Evolutionary conservation across 2,329 filamentous ascomycete species (phyloP).

Genomic region (Calonectria hawksworthii): DNA sequence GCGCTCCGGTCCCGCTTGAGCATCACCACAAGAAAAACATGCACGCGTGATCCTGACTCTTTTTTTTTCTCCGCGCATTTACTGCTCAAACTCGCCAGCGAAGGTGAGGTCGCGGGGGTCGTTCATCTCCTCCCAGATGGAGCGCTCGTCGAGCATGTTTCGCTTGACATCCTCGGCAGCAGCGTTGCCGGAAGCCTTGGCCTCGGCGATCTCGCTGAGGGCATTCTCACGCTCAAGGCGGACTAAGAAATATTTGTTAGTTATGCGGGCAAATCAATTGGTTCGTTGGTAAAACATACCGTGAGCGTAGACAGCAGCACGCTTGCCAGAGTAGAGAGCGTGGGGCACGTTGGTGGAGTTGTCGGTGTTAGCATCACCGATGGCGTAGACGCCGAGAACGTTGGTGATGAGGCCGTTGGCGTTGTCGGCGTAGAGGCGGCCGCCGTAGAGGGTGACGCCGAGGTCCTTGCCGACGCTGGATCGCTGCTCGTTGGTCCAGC

Average conservation of each 20-base stretch:
- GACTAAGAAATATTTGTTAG: slow-evolving; percentile 45
- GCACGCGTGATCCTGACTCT: not conserved
- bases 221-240: slow-evolving; percentile 58
- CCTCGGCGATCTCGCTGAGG: slow-evolving; percentile 49
- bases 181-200: slow-evolving; percentile 33
- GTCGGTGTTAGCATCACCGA: slow-evolving; percentile 73
- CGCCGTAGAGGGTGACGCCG: slow-evolving; percentile 60
- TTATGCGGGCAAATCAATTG: not conserved
- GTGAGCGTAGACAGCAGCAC: slow-evolving; percentile 69
- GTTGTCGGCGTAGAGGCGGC: slow-evolving; percentile 58
- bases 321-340: slow-evolving; percentile 71
- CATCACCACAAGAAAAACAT: not conserved
- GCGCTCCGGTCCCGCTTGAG: not conserved
- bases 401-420: slow-evolving; percentile 64
- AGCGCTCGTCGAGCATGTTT: slow-evolving; percentile 53
- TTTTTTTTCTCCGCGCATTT: not conserved
- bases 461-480: slow-evolving; percentile 62
- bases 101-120: slow-evolving; percentile 60
- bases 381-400: slow-evolving; percentile 66
- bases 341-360: slow-evolving; percentile 73
- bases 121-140: slow-evolving; percentile 63
- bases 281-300: slow-evolving; percentile 55
- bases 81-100: slow-evolving; percentile 58
- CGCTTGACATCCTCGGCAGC: slow-evolving; percentile 39
- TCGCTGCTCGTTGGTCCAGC: slow-evolving; percentile 61